Percentiles rank a stretch among this genome's conserved stretches.
phyloP scores from a whole-genome alignment of 257 asterid species.

The Oldenlandia corymbosa region DNA sequence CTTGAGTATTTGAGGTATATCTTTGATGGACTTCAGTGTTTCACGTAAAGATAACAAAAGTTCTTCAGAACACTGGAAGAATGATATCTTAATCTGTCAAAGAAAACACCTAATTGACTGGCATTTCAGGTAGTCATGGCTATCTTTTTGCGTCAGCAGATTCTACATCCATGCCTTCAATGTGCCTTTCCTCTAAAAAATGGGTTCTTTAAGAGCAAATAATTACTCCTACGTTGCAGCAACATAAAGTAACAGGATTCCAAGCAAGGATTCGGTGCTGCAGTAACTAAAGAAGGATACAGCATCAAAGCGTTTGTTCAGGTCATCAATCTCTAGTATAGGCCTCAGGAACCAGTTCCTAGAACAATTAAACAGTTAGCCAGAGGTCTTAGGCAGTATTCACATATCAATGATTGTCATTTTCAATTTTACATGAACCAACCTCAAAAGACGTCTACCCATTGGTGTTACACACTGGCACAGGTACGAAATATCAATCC shows the following conservation, averaged over 20 bases:
- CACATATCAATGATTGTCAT: constrained; percentile 15
- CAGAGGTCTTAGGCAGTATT: constrained; percentile 21
- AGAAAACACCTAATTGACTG: constrained; percentile 19
- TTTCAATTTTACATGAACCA: constrained; percentile 15
- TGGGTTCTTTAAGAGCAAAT: neutral
- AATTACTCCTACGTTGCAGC: neutral
- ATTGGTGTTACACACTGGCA: constrained; percentile 94
- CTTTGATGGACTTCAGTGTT: constrained; percentile 88
- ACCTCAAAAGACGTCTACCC: constrained; percentile 96
- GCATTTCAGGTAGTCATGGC: neutral
- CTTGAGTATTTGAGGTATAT: constrained; percentile 84
- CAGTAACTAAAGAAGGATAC: constrained; percentile 73
- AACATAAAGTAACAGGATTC: neutral
- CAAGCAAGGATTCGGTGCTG: neutral
- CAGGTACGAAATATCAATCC: constrained; percentile 28
- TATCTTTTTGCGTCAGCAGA: neutral
- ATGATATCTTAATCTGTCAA: constrained; percentile 68
- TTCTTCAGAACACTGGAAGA: constrained; percentile 79
- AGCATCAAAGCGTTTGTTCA: constrained; percentile 79
- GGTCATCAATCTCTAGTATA: constrained; percentile 71
- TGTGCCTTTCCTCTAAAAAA: neutral
- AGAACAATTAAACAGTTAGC: constrained; percentile 27
- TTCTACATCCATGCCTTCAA: neutral
- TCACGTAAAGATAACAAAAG: constrained; percentile 73
- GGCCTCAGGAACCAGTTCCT: constrained; percentile 99